Conservation (phyloP, 2,329 filamentous ascomycete species). For the Sordariomycetes sp. region DNA sequence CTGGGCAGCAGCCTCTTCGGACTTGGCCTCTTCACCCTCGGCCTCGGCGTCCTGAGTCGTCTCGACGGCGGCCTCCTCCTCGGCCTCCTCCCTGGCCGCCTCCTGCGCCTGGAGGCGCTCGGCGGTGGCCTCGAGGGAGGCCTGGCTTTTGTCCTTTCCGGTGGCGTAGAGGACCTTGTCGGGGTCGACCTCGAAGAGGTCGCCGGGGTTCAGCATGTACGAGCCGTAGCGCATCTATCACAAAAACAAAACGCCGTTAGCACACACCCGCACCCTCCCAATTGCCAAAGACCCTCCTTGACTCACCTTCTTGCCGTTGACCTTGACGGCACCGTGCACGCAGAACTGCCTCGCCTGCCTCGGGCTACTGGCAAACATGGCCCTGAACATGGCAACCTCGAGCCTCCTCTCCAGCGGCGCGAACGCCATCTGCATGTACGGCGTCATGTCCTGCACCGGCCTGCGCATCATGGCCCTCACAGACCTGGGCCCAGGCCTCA, state of each 20-base stretch:
- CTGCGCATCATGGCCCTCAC: slow-evolving; percentile 18
- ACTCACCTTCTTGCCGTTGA: slow-evolving; percentile 86
- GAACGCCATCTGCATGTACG: slow-evolving; percentile 95
- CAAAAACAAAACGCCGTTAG: background rate
- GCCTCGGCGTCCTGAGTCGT: slow-evolving; percentile 12
- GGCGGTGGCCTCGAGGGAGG: slow-evolving; percentile 6
- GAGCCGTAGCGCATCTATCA: slow-evolving; percentile 77
- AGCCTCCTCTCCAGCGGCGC: slow-evolving; percentile 81
- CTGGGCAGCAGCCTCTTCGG: slow-evolving; percentile 9
- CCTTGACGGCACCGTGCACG: slow-evolving; percentile 82
- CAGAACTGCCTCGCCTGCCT: slow-evolving; percentile 91
- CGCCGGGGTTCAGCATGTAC: slow-evolving; percentile 90
- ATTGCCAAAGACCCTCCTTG: background rate
- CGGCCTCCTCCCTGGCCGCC: slow-evolving; percentile 11
- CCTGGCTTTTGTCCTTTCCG: slow-evolving; percentile 51
- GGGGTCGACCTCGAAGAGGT: slow-evolving; percentile 93
- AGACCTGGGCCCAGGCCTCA: slow-evolving; percentile 11
- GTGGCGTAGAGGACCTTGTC: slow-evolving; percentile 83
- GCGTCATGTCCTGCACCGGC: slow-evolving; percentile 41
- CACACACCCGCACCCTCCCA: background rate
- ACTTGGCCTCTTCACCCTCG: slow-evolving; percentile 14
- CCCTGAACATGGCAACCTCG: slow-evolving; percentile 88
- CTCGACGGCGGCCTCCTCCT: slow-evolving; percentile 10
- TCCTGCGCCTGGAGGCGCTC: slow-evolving; percentile 7
- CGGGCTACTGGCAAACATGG: slow-evolving; percentile 86